These are phyloP conservation scores for Exutisphaerella laricina DNA, from an alignment of 2,329 filamentous ascomycete genomes.

Conservation along the genomic window DNA sequence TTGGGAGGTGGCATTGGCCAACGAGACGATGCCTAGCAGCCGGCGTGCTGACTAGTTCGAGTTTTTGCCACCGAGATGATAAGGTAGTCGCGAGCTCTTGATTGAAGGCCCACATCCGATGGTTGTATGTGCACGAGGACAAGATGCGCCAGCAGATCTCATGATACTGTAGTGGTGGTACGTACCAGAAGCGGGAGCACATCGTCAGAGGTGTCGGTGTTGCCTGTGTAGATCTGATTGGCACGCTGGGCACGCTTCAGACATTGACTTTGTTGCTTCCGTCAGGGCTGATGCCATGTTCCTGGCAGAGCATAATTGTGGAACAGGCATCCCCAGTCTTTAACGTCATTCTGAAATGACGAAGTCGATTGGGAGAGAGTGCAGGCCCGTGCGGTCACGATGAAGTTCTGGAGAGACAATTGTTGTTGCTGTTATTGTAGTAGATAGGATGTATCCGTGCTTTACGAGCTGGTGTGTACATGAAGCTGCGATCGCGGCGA, in stretches of 20 bases:
- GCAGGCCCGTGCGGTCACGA: too few species aligned
- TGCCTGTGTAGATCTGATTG: not conserved
- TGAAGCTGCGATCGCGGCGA: too few species aligned
- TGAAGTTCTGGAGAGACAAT: too few species aligned
- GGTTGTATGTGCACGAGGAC: slow-evolving; percentile 3
- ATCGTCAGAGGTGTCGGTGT: not conserved
- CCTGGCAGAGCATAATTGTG: slow-evolving; percentile 5
- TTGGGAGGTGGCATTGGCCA: too few species aligned
- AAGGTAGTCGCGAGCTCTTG: not conserved
- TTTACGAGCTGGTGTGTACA: too few species aligned
- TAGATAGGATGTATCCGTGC: too few species aligned
- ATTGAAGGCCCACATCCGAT: slow-evolving; percentile 7
- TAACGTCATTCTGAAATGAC: not conserved
- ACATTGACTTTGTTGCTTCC: slow-evolving; percentile 8
- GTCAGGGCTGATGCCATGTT: slow-evolving; percentile 14
- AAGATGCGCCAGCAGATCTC: not conserved
- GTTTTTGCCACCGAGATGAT: slow-evolving; percentile 1
- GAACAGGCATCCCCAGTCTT: not conserved
- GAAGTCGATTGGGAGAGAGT: too few species aligned
- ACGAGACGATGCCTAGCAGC: too few species aligned
- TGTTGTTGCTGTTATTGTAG: too few species aligned
- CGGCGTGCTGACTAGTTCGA: not conserved
- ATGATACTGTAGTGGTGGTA: not conserved
- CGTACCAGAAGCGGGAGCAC: slow-evolving; percentile 3
- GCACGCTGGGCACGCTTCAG: slow-evolving; percentile 10